Evolutionary conservation across 768 basidiomycete species (phyloP), one percentile per base, ranked within the genome.

Genomic region (Russula emetica): DNA sequence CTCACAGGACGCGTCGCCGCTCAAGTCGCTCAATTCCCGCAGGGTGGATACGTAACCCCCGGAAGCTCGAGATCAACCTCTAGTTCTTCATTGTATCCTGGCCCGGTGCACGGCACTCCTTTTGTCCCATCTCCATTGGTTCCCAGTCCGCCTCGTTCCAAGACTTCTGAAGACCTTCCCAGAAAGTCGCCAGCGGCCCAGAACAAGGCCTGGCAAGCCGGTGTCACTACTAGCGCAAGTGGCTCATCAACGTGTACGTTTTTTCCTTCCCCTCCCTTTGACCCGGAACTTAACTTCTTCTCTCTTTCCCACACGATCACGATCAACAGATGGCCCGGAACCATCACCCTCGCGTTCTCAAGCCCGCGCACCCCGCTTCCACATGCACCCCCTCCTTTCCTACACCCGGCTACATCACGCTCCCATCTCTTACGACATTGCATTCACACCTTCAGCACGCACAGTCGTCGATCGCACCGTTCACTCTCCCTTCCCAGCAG

Each of bases 331-430:
- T 55, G 57, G 44, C 30, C 64, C 47, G 6, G 60, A 62, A 40
- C 55, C 67, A 66, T 61, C 70, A 42, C 65, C 66, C 18, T 68
- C 65, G 2, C 69, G 69, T 26, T 70, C 74, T 67, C 69, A 78
- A 69, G 67, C 71, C 28, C 71, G 69, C 60, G 72, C 74, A 18
- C 67, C 70, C 5, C 72, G 78, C 45, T 70, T 83, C 28, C 80
- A 83, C 69, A 83, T 87, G 80, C 86, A 87, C 69, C 86, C 86
- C 5, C 73, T 87, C 0, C 78, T 87, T 55, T 83, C 85, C 3
- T 78, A 79, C 56, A 82, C 81, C 30, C 79, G 80, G 47, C 74
- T 81, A 20, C 82, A 83, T 63, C 79, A 76, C 62, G 83, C 86
- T 2, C 85, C 86, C 34, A 84, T 88, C 60, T 80, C 80, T 34